Evolutionary conservation across 768 basidiomycete species (phyloP).

Genomic region (Paxillus ammoniavirescens): DNA sequence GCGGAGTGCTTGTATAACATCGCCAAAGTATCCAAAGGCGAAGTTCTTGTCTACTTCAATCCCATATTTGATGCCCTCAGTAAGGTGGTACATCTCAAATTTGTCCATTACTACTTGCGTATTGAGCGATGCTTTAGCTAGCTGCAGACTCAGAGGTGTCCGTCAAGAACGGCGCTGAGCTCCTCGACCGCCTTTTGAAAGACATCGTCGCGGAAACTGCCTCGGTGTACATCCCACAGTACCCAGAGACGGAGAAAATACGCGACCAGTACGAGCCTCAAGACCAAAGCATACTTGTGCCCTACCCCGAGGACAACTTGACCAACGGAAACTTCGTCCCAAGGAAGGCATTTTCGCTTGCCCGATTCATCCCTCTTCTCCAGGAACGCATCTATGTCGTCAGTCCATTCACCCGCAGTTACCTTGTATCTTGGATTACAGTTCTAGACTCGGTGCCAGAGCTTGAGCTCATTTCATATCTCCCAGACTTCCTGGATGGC

Average conservation of each 20-base stretch:
- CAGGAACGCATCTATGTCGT: constrained; percentile 93
- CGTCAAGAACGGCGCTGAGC: constrained; percentile 97
- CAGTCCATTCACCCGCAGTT: constrained; percentile 93
- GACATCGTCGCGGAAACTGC: constrained; percentile 98
- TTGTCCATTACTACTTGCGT: constrained; percentile 3
- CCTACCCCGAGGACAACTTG: constrained; percentile 51
- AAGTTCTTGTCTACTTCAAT: constrained; percentile 95
- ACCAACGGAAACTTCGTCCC: constrained; percentile 31
- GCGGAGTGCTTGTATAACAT: constrained; percentile 99
- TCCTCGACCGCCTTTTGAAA: constrained; percentile 94
- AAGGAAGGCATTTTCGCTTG: constrained; percentile 87
- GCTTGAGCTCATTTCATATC: constrained; percentile 88
- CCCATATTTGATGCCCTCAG: constrained; percentile 96
- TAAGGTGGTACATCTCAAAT: constrained; percentile 58
- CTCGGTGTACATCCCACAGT: constrained; percentile 88
- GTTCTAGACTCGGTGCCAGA: constrained; percentile 97
- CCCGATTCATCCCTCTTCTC: constrained; percentile 91
- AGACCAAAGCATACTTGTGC: constrained; percentile 58
- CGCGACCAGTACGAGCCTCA: constrained; percentile 44
- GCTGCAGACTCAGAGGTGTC: constrained; percentile 94
- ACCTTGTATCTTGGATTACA: constrained; percentile 95
- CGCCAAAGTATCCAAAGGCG: constrained; percentile 95
- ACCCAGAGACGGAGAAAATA: constrained; percentile 73
- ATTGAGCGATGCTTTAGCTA: constrained; percentile 52
- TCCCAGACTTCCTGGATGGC: constrained; percentile 94